Base-by-base conservation (phyloP, 2,329 filamentous ascomycete genomes). In the Aspergillus quadrilineatus region DNA sequence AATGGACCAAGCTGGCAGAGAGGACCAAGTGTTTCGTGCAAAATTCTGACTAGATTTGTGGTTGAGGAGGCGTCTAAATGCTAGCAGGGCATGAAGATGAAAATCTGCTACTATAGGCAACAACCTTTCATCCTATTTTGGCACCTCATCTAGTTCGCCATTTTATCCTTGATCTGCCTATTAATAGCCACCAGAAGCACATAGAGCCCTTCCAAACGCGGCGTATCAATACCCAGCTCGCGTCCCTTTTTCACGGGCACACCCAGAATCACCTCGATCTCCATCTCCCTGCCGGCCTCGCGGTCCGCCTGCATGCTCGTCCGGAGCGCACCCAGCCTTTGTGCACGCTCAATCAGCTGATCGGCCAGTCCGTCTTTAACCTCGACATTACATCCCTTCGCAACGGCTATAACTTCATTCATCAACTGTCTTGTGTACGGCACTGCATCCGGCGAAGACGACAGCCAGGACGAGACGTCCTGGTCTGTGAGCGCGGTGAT, bases 231-330 rank as follows among this genome's bases (percentile, higher is more conserved):
- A 0, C 71, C 70, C 12, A 75, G 61, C 52, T 78, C 74, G 45
- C 64, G 68, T 1, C 74, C 72, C 60, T 73, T 77, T 50, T 62
- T 63, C 56, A 75, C 71, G 4, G 75, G 74, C 44, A 69, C 73
- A 0, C 77, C 78, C 26, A 80, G 57, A 28, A 80, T 79, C 1
- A 79, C 75, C 52, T 79, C 77, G n/a, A 79, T 69, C 61, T 79
- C 77, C 70, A 80, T 69, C 2, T 72, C 70, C 29, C 75, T 64
- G 1, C 75, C 75, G 47, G 68, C 72, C 50, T 73, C 73, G 39
- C 66, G 70, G 57, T 80, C 78, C 0, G 69, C 71, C 58, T 78
- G 75, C 78, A 80, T 80, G 58, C 76, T 79, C 49, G 73, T 78
- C 22, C 67, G 71, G 44, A 79, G 73, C 0, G 67, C 67, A 1